Percentiles rank a stretch among this genome's conserved stretches.
Conservation (phyloP, 441 rosid genomes). For the Cnidoscolus chayamansa region DNA sequence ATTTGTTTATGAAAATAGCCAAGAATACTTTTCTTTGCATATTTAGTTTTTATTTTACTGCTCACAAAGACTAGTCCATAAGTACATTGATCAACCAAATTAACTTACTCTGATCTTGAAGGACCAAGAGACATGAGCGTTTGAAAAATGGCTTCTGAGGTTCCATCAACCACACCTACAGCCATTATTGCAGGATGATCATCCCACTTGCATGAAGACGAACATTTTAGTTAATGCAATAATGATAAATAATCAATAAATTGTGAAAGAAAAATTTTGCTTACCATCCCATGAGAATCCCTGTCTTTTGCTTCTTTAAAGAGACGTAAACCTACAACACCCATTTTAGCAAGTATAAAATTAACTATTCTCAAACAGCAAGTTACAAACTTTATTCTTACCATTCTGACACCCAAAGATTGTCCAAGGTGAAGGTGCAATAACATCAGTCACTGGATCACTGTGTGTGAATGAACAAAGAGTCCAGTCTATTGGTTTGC, state of each 20-base stretch:
- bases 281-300: conserved; percentile 68
- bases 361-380: conserved; percentile 18
- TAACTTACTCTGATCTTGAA: conserved; percentile 86
- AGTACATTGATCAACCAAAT: not conserved
- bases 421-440: conserved; percentile 95
- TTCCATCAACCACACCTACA: conserved; percentile 92
- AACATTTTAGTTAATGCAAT: conserved; percentile 15
- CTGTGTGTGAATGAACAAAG: conserved; percentile 47
- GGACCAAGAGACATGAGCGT: conserved; percentile 95
- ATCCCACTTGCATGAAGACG: conserved; percentile 58
- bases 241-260: conserved; percentile 12
- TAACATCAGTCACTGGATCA: conserved; percentile 76
- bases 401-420: conserved; percentile 98
- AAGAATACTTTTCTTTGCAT: not conserved
- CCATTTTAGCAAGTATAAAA: conserved; percentile 24
- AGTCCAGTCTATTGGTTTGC: conserved; percentile 73
- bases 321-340: conserved; percentile 71
- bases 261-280: conserved; percentile 28
- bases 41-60: not conserved
- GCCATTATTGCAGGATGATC: conserved; percentile 99
- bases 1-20: not conserved
- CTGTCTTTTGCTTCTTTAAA: conserved; percentile 93
- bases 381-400: conserved; percentile 21
- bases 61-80: not conserved
- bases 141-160: conserved; percentile 91